phyloP scores from a whole-genome alignment of 768 basidiomycete genomes.

The Naganishia vaughanmartiniae region DNA sequence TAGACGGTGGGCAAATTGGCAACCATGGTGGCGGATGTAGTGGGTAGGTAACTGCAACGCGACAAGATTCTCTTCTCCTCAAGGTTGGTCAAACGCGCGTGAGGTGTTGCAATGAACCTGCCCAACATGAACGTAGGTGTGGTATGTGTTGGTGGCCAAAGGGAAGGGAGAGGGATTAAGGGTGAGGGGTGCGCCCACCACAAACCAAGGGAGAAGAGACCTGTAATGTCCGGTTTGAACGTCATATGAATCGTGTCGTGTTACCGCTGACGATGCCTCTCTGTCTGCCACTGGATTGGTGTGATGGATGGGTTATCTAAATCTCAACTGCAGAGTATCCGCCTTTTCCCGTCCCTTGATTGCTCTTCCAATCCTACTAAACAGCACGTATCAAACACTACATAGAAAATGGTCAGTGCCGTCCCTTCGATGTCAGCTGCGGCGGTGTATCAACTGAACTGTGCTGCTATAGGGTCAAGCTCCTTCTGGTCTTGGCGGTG shows the following conservation, averaged over 20 bases:
- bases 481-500: slow-evolving; percentile 45
- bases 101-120: too few species aligned
- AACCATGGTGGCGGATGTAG: background rate
- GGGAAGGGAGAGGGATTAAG: too few species aligned
- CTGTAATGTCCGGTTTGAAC: background rate
- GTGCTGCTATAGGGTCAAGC: slow-evolving; percentile 44
- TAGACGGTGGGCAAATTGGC: slow-evolving; percentile 40
- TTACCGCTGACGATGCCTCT: slow-evolving; percentile 25
- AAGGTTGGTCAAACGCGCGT: too few species aligned
- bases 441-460: background rate
- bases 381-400: background rate
- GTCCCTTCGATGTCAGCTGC: background rate
- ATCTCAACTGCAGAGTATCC: too few species aligned
- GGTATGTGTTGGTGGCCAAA: too few species aligned
- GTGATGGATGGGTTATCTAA: too few species aligned
- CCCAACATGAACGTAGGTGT: too few species aligned
- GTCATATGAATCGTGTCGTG: too few species aligned
- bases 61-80: background rate
- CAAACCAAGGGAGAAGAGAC: background rate
- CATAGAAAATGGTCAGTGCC: slow-evolving; percentile 21
- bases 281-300: background rate
- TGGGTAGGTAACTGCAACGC: background rate
- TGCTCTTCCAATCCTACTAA: background rate
- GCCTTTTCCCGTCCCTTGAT: too few species aligned
- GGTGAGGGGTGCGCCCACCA: background rate